Base-by-base conservation (phyloP, 805 yeast species). In the Pichia heedii region DNA sequence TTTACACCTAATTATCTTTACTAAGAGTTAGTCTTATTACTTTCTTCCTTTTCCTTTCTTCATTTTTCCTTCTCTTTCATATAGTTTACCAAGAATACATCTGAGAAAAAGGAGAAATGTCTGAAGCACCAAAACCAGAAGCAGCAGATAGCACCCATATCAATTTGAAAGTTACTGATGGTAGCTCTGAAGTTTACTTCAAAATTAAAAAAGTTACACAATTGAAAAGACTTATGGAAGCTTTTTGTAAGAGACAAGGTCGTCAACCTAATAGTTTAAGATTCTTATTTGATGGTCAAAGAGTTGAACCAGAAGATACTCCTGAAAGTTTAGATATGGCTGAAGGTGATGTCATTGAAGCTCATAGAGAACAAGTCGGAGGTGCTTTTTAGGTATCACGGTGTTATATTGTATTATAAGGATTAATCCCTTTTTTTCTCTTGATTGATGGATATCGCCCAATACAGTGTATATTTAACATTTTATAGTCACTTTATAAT, bases 241-340 rank as follows among this genome's bases (percentile, higher is more conserved):
- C 97, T 12, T 93, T 90, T 64, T 94, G 97, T 63, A 89, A 89
- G 68, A 84, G 98, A 71, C 96, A 90, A 60, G 97, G 97, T 36
- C 90, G 90, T 63, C 79, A 83, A 51, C 68, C 83, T 59, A 78
- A 76, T 53, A 77, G 90, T 41, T 70, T 93, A 62, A 79, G 97
- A 64, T 93, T 93, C 63, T 71, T 93, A 58, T 81, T 81, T 60
- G 99, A 93, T 52, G 99, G 99, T 50, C 84, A 87, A 54, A 79
- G 97, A 60, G 80, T 93, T 47, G 73, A 76, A 50, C 84, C 89
- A 10, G 89, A 83, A 47, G 87, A 85, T 56, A 93, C 98, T 5
- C 97, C 99, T 7, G 95, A 84, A 34, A 85, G 79, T 50, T 73
- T 93, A 56, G 97, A 87, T 41, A 79, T 93, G 77, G 95, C 85